Conservation (phyloP, 2,329 filamentous ascomycete genomes). For the Penicillium sp. region DNA sequence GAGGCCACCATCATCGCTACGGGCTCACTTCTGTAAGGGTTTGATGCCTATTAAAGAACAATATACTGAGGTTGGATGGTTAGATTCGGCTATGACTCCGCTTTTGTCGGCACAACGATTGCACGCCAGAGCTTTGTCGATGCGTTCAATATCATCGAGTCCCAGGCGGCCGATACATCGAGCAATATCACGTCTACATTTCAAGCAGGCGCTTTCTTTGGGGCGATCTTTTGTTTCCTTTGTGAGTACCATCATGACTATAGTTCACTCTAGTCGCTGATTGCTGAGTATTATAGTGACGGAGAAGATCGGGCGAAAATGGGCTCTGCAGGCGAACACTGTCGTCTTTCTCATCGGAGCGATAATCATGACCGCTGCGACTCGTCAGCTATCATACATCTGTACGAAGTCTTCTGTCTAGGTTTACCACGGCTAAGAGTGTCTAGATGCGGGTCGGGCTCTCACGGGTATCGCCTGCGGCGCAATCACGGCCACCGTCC, state of each 20-base stretch:
- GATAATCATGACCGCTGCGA: slow-evolving; percentile 50
- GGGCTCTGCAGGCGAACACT: slow-evolving; percentile 55
- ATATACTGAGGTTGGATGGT: slow-evolving; percentile 18
- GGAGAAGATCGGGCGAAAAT: slow-evolving; percentile 57
- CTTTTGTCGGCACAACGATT: slow-evolving; percentile 62
- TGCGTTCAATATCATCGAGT: slow-evolving; percentile 48
- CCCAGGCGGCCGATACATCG: slow-evolving; percentile 45
- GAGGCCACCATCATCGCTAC: slow-evolving; percentile 56
- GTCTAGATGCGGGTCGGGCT: slow-evolving; percentile 40
- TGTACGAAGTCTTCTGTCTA: neutral
- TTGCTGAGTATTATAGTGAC: slow-evolving; percentile 34
- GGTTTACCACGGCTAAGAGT: neutral
- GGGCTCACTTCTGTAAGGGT: slow-evolving; percentile 45
- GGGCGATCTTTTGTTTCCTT: slow-evolving; percentile 55
- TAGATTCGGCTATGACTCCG: slow-evolving; percentile 59
- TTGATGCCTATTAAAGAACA: slow-evolving; percentile 20
- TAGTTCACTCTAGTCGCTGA: too few species aligned
- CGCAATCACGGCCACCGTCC: slow-evolving; percentile 36
- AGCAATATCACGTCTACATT: slow-evolving; percentile 57
- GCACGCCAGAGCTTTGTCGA: slow-evolving; percentile 54
- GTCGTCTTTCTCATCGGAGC: slow-evolving; percentile 53
- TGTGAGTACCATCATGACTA: slow-evolving; percentile 1
- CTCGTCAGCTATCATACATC: slow-evolving; percentile 38
- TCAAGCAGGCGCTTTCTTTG: slow-evolving; percentile 59
- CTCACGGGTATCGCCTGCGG: slow-evolving; percentile 41